These are phyloP conservation scores for Lactarius trivialis DNA, from an alignment of 768 basidiomycete genomes.

Conservation along the genomic window DNA sequence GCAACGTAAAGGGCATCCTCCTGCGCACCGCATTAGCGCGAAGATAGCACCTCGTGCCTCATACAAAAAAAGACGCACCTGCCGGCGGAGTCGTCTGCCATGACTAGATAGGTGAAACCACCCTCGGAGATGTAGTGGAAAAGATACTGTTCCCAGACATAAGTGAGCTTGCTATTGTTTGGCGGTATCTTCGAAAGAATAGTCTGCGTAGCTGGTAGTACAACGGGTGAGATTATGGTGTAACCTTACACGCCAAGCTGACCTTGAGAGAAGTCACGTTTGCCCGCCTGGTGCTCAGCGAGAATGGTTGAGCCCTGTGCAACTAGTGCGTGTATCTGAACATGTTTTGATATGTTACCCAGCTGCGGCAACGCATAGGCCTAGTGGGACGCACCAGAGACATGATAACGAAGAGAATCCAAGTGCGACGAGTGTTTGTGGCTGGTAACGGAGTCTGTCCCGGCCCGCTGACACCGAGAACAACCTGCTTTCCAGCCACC, in stretches of 20 bases:
- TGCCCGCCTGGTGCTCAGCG: slow-evolving; percentile 78
- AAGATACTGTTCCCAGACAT: slow-evolving; percentile 89
- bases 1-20: slow-evolving; percentile 90
- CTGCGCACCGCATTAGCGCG: slow-evolving; percentile 32
- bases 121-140: slow-evolving; percentile 93
- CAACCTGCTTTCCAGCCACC: not conserved
- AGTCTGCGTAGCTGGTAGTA: slow-evolving; percentile 66
- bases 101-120: slow-evolving; percentile 82
- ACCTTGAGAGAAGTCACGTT: slow-evolving; percentile 89
- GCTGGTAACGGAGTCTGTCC: not conserved
- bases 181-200: slow-evolving; percentile 95
- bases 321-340: slow-evolving; percentile 77
- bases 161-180: slow-evolving; percentile 71
- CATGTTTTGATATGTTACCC: not conserved
- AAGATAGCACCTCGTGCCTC: not conserved
- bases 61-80: slow-evolving; percentile 43
- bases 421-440: not conserved
- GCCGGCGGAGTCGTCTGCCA: slow-evolving; percentile 91
- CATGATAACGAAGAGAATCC: slow-evolving; percentile 1
- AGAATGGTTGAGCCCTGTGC: slow-evolving; percentile 72
- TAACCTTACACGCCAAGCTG: not conserved
- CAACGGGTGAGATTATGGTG: not conserved
- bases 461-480: not conserved
- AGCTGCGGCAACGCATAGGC: not conserved
- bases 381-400: slow-evolving; percentile 13